Conservation (phyloP, 2,329 filamentous ascomycete species). For the Beauveria medogensis region DNA sequence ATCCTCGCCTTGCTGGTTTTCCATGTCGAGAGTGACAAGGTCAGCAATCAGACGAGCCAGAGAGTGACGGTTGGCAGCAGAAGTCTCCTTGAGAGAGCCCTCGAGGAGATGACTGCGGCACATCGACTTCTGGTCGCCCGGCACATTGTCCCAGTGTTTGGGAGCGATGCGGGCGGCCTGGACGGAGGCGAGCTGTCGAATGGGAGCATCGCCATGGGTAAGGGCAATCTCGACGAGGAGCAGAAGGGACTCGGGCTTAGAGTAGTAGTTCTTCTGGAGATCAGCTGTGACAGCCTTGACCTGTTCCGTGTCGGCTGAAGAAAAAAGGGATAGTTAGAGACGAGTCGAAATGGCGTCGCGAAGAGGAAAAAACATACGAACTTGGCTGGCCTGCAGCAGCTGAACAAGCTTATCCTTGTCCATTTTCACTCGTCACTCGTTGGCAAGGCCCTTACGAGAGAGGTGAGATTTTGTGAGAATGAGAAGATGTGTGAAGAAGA, state of each 20-base stretch:
- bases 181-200: slow-evolving; percentile 86
- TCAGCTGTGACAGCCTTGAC: slow-evolving; percentile 85
- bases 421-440: slow-evolving; percentile 23
- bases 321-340: slow-evolving; percentile 25
- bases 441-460: slow-evolving; percentile 2
- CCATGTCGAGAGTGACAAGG: slow-evolving; percentile 76
- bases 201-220: slow-evolving; percentile 61
- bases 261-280: slow-evolving; percentile 90
- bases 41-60: slow-evolving; percentile 80
- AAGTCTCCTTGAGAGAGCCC: slow-evolving; percentile 71
- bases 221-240: slow-evolving; percentile 83
- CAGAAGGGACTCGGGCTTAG: slow-evolving; percentile 72
- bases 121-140: slow-evolving; percentile 66
- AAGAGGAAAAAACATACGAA: slow-evolving; percentile 55
- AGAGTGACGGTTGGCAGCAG: slow-evolving; percentile 72
- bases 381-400: slow-evolving; percentile 79
- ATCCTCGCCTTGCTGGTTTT: slow-evolving; percentile 67
- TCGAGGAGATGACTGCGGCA: slow-evolving; percentile 79
- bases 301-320: slow-evolving; percentile 73
- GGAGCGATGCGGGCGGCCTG: slow-evolving; percentile 75
- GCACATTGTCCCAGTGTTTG: slow-evolving; percentile 77
- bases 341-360: not conserved
- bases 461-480: not conserved
- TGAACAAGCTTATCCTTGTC: slow-evolving; percentile 67
- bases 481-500: slow-evolving; percentile 5